Base-by-base conservation (phyloP, 2,329 filamentous ascomycete genomes). In the Hypoxylon sp. region DNA sequence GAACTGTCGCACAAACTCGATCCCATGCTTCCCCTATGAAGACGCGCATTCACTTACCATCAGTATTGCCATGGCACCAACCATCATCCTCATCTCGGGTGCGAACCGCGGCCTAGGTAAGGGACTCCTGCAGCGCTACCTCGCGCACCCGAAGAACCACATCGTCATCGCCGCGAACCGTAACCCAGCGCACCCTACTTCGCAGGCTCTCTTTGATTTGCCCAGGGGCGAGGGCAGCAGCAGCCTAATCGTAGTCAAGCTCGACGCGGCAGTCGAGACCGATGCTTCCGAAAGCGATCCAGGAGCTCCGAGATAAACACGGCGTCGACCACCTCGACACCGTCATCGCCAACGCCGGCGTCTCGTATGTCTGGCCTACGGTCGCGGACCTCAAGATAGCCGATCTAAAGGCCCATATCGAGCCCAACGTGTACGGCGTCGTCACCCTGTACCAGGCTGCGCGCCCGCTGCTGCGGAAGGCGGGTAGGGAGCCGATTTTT, bases 131-230 rank as follows among this genome's bases (percentile, higher is more conserved):
- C 62, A 76, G 51, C 74, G 69, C 8, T 82, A 80, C 68, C 78
- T 84, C 0, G 80, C 83, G n/a, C 83, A 85, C 46, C 84, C 87
- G 73, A 87, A 90, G 73, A 87, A 90, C 78, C 87, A 91, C 78
- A 86, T 78, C 3, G 75, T 82, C 63, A 80, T 84, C 26, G 82
- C 82, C 46, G 77, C 75, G 2, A 79, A 80, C 52, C 81, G 83
- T 11, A 67, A 82, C 67, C 63, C 64, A 10, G 17, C 8, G 24
- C 74, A 67, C 14, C 50, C 63, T 5, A 73, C 72, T 0, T 78
- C 79, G 0, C 61, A 72, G 22, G 67, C 74, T 1, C 78, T 85
- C n/a, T 42, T 54, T 1, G 60, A 73, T 0, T 75, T 87, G 0
- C 78, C 83, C 5, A 77, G 65, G 3, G 82, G 70, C 19, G 35